Evolutionary conservation across 202 grass and related monocot species (phyloP).

Genomic region (Carex arenaria): DNA sequence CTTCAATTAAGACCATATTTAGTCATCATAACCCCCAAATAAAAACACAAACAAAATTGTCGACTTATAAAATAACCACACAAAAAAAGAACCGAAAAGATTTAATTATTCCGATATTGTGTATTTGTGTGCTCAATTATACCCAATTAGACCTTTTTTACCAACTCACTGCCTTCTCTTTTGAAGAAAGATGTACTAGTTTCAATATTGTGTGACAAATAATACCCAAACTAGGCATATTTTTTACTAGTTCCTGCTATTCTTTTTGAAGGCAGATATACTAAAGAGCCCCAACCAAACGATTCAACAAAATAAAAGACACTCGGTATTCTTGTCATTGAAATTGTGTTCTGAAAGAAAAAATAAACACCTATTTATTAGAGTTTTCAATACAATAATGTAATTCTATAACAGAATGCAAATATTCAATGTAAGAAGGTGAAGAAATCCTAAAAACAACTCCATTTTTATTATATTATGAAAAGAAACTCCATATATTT

Average conservation of each 20-base stretch:
- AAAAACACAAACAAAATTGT: neutral
- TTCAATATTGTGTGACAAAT: neutral
- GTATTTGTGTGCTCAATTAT: neutral
- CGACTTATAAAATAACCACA: neutral
- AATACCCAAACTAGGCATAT: neutral
- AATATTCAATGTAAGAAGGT: neutral
- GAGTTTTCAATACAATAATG: neutral
- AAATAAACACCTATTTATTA: neutral
- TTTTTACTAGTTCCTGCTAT: neutral
- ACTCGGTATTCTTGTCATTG: neutral
- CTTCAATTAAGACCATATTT: neutral
- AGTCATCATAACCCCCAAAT: neutral
- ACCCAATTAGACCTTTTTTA: neutral
- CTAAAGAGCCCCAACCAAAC: neutral
- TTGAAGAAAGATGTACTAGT: neutral
- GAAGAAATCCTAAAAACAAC: neutral
- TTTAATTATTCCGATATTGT: neutral
- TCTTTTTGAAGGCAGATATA: neutral
- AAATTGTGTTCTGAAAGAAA: neutral
- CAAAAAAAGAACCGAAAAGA: neutral
- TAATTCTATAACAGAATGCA: neutral
- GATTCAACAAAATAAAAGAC: neutral
- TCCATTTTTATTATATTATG: neutral
- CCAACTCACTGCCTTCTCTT: neutral
- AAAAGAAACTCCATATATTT: neutral